Percentiles rank a stretch among this genome's conserved stretches.
phyloP scores from a whole-genome alignment of 2,329 filamentous ascomycete species.

The Meredithiella fracta region DNA sequence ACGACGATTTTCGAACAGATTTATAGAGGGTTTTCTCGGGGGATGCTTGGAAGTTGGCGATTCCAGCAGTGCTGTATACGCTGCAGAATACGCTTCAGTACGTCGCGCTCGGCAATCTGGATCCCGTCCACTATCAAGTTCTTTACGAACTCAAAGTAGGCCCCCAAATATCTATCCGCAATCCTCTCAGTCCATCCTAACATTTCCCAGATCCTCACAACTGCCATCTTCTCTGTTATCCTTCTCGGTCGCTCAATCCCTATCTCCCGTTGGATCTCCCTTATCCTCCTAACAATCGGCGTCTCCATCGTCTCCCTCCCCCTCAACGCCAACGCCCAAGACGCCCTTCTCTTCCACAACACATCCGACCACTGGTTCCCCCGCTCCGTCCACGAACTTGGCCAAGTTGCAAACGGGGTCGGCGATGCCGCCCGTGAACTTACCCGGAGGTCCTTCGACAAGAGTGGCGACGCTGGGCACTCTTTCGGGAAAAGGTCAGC shows the following conservation, averaged over 20 bases:
- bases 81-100: constrained; percentile 91
- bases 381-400: constrained; percentile 60
- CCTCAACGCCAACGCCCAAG: constrained; percentile 35
- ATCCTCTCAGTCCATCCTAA: constrained; percentile 2
- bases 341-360: constrained; percentile 45
- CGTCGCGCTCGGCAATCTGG: constrained; percentile 74
- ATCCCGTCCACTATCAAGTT: constrained; percentile 84
- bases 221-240: constrained; percentile 69
- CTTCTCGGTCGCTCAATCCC: constrained; percentile 58
- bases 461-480: constrained; percentile 18
- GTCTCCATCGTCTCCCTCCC: constrained; percentile 77
- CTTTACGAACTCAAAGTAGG: constrained; percentile 77
- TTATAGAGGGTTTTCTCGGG: constrained; percentile 67
- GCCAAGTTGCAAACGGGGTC: constrained; percentile 35
- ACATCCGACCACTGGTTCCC: constrained; percentile 56
- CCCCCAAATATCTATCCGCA: too few relatives aligned
- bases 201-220: constrained; percentile 54
- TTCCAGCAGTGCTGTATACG: constrained; percentile 78
- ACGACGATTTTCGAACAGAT: constrained; percentile 69
- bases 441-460: constrained; percentile 28
- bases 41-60: constrained; percentile 87
- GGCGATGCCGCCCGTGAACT: constrained; percentile 34
- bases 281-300: constrained; percentile 64
- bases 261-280: constrained; percentile 59
- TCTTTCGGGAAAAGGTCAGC: constrained; percentile 48